Evolutionary conservation across 257 asterid genomes (phyloP), one percentile per base, ranked within the genome.

Genomic region (Handroanthus guayacan): DNA sequence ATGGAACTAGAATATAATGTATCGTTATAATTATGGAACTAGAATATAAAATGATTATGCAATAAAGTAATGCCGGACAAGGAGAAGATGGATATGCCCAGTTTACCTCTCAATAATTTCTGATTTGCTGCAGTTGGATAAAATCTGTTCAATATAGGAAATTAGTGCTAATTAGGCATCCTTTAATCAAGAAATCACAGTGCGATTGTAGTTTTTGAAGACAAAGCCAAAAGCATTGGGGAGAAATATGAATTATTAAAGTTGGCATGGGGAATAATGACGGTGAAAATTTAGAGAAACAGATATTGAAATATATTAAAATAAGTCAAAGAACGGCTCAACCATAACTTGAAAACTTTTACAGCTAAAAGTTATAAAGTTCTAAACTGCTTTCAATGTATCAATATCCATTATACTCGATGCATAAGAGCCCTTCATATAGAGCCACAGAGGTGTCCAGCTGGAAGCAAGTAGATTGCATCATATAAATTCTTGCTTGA

Each of bases 81-180:
- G 76, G 17, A 67, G 76, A 73, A 41, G 62, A 50, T 60, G 45
- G 52, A 70, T 55, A 25, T 56, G 67, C 70, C 44, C 37, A 41
- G 2, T 71, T 80, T 87, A 90, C 99, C 99, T 87, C 84, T 90
- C 97, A 56, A 94, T 89, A 36, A 90, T 83, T 79, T 90, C 97
- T 62, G 89, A 87, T 82, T 77, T 88, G 88, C 88, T 92, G 88
- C 55, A 87, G 87, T 73, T 78, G 76, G 97, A 87, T 51, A 94
- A 81, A 58, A 90, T 86, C 98, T 92, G 96, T 67, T 44, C 16
- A 74, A 75, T 74, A 75, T 16, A 75, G 60, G 62, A 82, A 77
- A 83, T 9, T 67, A 69, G 10, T 41, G 48, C 67, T 13, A 67
- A 71, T 85, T 78, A 88, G 79, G 36, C 69, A 74, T 70, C 71